Evolutionary conservation across 805 yeast genomes (phyloP).

Genomic region (Yamadazyma paraphyllophila): DNA sequence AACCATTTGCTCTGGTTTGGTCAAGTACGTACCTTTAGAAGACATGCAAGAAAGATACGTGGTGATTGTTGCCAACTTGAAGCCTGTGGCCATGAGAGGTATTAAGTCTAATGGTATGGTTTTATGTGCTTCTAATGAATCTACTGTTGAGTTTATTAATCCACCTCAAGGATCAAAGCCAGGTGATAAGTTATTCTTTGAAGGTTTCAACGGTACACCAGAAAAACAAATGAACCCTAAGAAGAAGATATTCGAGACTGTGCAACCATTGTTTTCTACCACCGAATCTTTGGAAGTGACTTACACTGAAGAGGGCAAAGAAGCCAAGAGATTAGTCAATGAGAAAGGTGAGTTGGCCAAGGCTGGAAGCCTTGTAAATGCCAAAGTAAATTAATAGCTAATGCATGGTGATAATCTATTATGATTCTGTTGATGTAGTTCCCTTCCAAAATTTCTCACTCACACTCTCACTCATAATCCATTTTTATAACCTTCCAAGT

Average conservation of each 20-base stretch:
- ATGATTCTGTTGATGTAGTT: background rate
- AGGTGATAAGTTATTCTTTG: slow-evolving; percentile 96
- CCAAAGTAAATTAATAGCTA: slow-evolving; percentile 50
- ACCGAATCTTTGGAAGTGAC: slow-evolving; percentile 72
- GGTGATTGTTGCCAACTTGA: slow-evolving; percentile 89
- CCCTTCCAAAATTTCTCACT: background rate
- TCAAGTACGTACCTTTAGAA: slow-evolving; percentile 83
- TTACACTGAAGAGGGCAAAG: slow-evolving; percentile 77
- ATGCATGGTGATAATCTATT: background rate
- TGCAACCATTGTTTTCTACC: slow-evolving; percentile 90
- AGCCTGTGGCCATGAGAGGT: slow-evolving; percentile 98
- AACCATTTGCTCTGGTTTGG: slow-evolving; percentile 97
- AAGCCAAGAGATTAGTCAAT: slow-evolving; percentile 71
- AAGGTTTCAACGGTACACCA: slow-evolving; percentile 85
- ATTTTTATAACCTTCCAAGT: background rate
- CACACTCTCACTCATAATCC: background rate
- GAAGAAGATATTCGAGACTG: slow-evolving; percentile 96
- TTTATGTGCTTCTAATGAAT: slow-evolving; percentile 80
- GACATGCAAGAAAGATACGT: slow-evolving; percentile 94
- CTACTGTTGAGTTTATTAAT: slow-evolving; percentile 82
- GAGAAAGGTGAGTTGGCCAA: slow-evolving; percentile 75
- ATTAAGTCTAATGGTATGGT: slow-evolving; percentile 96
- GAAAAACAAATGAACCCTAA: slow-evolving; percentile 93
- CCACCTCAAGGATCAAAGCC: slow-evolving; percentile 93
- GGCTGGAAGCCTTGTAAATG: slow-evolving; percentile 68